A percentile compares a stretch with the other conserved stretches of the same genome.
Conservation (phyloP, 768 basidiomycete genomes). For the Pleurotus djamor region DNA sequence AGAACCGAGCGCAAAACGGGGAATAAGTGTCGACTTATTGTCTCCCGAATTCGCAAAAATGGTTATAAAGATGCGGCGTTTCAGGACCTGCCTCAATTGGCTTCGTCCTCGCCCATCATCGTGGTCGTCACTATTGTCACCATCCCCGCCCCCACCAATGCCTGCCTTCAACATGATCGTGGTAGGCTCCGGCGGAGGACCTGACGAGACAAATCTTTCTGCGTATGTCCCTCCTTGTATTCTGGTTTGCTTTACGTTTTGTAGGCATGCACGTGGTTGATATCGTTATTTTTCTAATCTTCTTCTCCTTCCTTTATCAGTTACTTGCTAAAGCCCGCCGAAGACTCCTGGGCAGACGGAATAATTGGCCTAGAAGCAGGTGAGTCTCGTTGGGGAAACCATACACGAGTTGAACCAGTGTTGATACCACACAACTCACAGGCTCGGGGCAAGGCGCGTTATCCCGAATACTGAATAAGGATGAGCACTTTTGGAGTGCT, state of each 20-base stretch:
- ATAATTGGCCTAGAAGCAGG: conserved; percentile 88
- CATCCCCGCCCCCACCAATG: conserved; percentile 17
- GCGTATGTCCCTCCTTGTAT: conserved; percentile 50
- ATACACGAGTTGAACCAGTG: background rate
- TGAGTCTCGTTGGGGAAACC: conserved; percentile 25
- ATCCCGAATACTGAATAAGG: conserved; percentile 50
- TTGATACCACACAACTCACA: conserved; percentile 20
- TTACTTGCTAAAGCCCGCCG: conserved; percentile 81
- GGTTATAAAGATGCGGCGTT: background rate
- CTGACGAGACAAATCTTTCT: conserved; percentile 85
- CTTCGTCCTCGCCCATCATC: background rate
- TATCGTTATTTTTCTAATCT: conserved; percentile 9
- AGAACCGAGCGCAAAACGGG: background rate
- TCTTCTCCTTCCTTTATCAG: conserved; percentile 33
- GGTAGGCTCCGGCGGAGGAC: conserved; percentile 85
- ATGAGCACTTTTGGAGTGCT: conserved; percentile 52
- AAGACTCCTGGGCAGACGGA: conserved; percentile 74
- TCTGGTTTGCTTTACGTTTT: conserved; percentile 3
- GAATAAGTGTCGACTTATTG: background rate
- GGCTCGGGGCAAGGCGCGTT: conserved; percentile 89
- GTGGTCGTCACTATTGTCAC: background rate
- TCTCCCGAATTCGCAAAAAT: background rate
- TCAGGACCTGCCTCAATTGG: background rate
- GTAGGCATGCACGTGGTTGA: conserved; percentile 9
- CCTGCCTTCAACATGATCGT: conserved; percentile 71